Conservation (phyloP, 2,329 filamentous ascomycete genomes). For the Penicillium sp. region DNA sequence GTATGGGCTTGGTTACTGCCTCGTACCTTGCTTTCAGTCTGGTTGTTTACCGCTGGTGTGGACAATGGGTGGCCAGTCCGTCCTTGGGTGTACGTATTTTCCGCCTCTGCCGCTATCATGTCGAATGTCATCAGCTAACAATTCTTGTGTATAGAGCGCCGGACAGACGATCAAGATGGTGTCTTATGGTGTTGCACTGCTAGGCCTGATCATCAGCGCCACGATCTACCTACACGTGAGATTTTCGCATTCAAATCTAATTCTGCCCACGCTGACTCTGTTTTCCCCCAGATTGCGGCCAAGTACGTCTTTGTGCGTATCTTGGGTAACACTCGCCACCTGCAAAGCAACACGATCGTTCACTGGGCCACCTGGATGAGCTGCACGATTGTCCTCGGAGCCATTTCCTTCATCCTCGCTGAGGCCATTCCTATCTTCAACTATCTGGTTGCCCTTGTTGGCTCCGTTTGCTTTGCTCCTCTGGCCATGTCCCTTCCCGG, state of each 20-base stretch:
- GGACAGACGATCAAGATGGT: constrained; percentile 61
- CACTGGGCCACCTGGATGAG: constrained; percentile 55
- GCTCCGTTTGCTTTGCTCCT: constrained; percentile 52
- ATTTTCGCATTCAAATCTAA: neutral
- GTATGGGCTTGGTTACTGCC: constrained; percentile 57
- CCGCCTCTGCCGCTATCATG: neutral
- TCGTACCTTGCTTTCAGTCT: constrained; percentile 59
- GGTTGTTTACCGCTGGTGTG: constrained; percentile 61
- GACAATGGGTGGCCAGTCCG: constrained; percentile 62
- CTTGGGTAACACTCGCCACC: constrained; percentile 50
- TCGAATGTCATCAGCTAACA: neutral
- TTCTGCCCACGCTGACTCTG: neutral
- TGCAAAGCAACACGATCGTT: constrained; percentile 49
- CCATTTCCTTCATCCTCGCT: constrained; percentile 51
- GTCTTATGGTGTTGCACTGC: constrained; percentile 58
- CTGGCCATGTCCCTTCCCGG: constrained; percentile 50
- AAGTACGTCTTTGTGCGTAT: constrained; percentile 58
- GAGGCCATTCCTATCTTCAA: constrained; percentile 56
- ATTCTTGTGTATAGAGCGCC: constrained; percentile 36
- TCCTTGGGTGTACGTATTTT: constrained; percentile 46
- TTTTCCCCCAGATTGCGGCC: constrained; percentile 43
- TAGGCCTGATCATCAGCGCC: constrained; percentile 53
- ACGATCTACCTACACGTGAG: constrained; percentile 42
- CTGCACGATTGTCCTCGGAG: constrained; percentile 43
- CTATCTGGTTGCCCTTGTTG: constrained; percentile 50